Evolutionary conservation across 2,329 filamentous ascomycete species (phyloP).

Genomic region (Curvularia lunata): DNA sequence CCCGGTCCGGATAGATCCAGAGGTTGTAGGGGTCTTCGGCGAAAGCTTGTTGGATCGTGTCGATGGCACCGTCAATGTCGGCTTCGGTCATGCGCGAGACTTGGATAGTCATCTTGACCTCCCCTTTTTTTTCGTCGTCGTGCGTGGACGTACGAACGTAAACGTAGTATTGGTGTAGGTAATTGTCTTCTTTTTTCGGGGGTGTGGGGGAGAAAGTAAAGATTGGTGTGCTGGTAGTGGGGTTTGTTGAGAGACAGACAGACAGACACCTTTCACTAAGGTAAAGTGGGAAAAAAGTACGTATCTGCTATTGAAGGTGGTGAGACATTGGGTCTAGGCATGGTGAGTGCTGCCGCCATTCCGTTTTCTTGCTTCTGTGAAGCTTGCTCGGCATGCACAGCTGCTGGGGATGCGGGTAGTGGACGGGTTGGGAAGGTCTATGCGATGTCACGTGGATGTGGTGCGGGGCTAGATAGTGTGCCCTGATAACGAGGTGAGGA

Average conservation of each 20-base stretch:
- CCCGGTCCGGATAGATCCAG: slow-evolving; percentile 67
- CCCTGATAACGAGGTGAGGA: not conserved
- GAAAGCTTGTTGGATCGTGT: slow-evolving; percentile 71
- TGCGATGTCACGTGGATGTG: not conserved
- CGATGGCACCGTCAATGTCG: slow-evolving; percentile 69
- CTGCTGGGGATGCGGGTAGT: slow-evolving; percentile 6
- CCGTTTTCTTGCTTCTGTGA: slow-evolving; percentile 2
- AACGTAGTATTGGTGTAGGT: too few species aligned
- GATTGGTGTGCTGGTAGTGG: too few species aligned
- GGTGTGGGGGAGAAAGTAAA: too few species aligned
- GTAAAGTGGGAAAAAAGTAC: too few species aligned
- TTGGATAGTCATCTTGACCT: slow-evolving; percentile 55
- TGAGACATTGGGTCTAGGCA: slow-evolving; percentile 12
- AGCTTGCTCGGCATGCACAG: slow-evolving; percentile 5
- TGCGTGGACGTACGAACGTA: too few species aligned
- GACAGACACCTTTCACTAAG: too few species aligned
- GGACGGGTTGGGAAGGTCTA: slow-evolving; percentile 10
- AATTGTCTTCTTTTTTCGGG: too few species aligned
- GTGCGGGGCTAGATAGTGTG: not conserved
- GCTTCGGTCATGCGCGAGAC: slow-evolving; percentile 62
- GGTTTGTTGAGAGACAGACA: not conserved
- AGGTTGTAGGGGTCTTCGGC: slow-evolving; percentile 69
- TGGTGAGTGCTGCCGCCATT: slow-evolving; percentile 17
- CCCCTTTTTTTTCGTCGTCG: too few species aligned
- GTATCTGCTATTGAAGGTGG: not conserved